These are phyloP conservation scores for Solanum pinnatisectum DNA, from an alignment of 257 asterid genomes.

Conservation along the genomic window DNA sequence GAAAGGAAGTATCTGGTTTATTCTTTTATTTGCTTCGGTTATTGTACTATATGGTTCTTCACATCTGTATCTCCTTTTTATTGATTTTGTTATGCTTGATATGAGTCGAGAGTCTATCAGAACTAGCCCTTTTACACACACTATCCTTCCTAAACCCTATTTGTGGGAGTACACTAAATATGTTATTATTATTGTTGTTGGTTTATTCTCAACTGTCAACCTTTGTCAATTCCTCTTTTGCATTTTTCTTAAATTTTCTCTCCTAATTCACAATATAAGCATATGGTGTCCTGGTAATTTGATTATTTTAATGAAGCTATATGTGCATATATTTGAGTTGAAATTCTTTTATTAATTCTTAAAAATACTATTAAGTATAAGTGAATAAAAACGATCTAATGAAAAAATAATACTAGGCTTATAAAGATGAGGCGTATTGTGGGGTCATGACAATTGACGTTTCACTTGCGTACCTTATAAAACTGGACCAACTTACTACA, in stretches of 20 bases:
- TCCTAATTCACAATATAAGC: neutral
- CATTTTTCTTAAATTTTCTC: neutral
- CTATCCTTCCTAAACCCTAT: neutral
- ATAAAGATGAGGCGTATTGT: too few relatives aligned
- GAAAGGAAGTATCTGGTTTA: neutral
- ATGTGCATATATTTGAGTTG: neutral
- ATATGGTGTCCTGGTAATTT: neutral
- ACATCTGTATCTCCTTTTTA: neutral
- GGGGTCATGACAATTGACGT: neutral
- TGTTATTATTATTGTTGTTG: neutral
- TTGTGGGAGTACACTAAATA: too few relatives aligned
- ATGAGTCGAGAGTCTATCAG: neutral
- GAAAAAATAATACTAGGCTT: neutral
- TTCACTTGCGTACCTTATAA: too few relatives aligned
- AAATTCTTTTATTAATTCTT: neutral
- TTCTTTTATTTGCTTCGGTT: neutral
- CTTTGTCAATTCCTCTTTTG: neutral
- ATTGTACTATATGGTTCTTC: neutral
- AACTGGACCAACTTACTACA: neutral
- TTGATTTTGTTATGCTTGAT: neutral
- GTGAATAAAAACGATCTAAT: too few relatives aligned
- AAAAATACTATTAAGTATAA: too few relatives aligned
- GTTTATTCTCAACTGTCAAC: neutral
- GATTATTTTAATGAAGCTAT: neutral
- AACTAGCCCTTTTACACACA: neutral